Conservation (phyloP, 495 filamentous ascomycete species). For the Penicillium desertorum region DNA sequence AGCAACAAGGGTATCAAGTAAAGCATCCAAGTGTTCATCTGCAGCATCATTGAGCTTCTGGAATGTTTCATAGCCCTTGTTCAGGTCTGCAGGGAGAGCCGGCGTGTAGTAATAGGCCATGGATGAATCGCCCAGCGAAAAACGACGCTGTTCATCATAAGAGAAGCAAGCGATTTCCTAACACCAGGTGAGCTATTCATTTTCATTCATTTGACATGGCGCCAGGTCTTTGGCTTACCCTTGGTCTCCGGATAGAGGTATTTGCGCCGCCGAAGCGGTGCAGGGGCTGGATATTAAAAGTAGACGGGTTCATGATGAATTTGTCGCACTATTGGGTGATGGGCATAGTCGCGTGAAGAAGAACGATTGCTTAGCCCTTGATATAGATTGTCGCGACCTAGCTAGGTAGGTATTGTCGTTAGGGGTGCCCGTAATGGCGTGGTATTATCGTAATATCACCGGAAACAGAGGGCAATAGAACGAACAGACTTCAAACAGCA, state of each 20-base stretch:
- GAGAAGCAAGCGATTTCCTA: constrained; percentile 91
- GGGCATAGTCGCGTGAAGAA: neutral
- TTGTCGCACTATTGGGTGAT: neutral
- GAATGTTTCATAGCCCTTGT: constrained; percentile 77
- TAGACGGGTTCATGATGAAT: constrained; percentile 32
- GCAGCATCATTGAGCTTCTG: constrained; percentile 74
- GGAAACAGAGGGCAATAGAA: neutral
- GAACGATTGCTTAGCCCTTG: neutral
- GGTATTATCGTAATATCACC: constrained; percentile 1
- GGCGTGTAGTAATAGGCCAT: constrained; percentile 88
- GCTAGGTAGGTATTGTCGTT: neutral
- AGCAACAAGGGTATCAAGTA: constrained; percentile 72
- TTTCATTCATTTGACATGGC: neutral
- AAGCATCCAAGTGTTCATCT: constrained; percentile 85
- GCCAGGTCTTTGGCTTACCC: constrained; percentile 42
- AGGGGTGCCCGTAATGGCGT: neutral
- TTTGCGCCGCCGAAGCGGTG: constrained; percentile 58
- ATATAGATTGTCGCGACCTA: constrained; percentile 4
- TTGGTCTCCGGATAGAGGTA: constrained; percentile 66
- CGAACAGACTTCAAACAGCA: neutral
- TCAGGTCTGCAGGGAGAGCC: constrained; percentile 66
- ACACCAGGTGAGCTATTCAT: neutral
- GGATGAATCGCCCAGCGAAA: constrained; percentile 71
- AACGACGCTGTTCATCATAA: constrained; percentile 78
- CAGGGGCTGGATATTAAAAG: constrained; percentile 64